These are phyloP conservation scores for Camelina sativa DNA, from an alignment of 345 rosid genomes.

Conservation along the genomic window DNA sequence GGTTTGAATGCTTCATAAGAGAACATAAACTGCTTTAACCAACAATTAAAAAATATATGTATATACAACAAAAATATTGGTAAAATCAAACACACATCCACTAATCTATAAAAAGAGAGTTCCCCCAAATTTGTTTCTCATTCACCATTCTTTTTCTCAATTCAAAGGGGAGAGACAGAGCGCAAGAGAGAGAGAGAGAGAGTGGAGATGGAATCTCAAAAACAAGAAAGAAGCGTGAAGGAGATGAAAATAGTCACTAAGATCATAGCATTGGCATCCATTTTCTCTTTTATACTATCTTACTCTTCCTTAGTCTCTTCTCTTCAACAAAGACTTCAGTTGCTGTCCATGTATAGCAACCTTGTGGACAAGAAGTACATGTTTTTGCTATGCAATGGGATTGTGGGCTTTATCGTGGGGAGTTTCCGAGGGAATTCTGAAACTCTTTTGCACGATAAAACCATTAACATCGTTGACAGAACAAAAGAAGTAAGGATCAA, in stretches of 20 bases:
- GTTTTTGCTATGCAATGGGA: conserved; percentile 77
- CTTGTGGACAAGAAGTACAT: conserved; percentile 60
- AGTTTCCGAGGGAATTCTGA: conserved; percentile 41
- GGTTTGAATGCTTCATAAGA: conserved; percentile 32
- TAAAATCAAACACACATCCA: not conserved
- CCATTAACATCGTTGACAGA: conserved; percentile 8
- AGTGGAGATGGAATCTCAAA: conserved; percentile 21
- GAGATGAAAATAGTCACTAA: conserved; percentile 45
- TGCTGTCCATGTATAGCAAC: conserved; percentile 35
- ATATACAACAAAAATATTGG: not conserved
- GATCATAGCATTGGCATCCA: conserved; percentile 43
- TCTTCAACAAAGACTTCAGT: conserved; percentile 42
- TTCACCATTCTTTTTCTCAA: not conserved
- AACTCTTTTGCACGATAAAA: conserved; percentile 17
- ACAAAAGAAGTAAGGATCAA: conserved; percentile 18
- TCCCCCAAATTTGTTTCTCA: conserved; percentile 5
- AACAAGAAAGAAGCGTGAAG: conserved; percentile 30
- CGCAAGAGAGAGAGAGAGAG: not conserved
- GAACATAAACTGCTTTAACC: not conserved
- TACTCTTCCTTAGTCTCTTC: conserved; percentile 40
- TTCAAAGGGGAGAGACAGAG: not conserved
- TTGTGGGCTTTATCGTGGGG: conserved; percentile 54
- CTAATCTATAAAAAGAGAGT: conserved; percentile 22
- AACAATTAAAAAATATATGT: not conserved
- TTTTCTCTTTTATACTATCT: conserved; percentile 50